Percentiles rank a stretch among this genome's conserved stretches.
Evolutionary conservation across 2,329 filamentous ascomycete genomes (phyloP).

Genomic region (Arthroderma sp.): DNA sequence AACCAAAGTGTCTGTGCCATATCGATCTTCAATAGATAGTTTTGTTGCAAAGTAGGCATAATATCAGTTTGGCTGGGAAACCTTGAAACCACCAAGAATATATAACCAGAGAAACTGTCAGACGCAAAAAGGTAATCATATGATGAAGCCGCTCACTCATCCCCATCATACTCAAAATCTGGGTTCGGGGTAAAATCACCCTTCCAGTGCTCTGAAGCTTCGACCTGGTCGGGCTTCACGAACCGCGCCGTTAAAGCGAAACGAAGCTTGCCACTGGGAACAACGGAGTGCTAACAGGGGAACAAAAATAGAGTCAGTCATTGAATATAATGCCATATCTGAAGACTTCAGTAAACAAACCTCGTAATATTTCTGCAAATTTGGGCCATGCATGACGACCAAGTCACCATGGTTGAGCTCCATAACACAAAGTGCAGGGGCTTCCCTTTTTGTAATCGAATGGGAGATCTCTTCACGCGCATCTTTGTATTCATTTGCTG

Average conservation of each 20-base stretch:
- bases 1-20: too few species aligned
- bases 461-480: slow-evolving; percentile 17
- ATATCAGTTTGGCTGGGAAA: too few species aligned
- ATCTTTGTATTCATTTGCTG: slow-evolving; percentile 12
- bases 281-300: slow-evolving; percentile 28
- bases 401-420: slow-evolving; percentile 44
- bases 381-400: slow-evolving; percentile 44
- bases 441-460: slow-evolving; percentile 15
- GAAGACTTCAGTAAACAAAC: slow-evolving; percentile 12
- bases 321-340: background rate
- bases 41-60: too few species aligned
- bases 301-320: background rate
- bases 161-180: slow-evolving; percentile 12
- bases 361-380: slow-evolving; percentile 44
- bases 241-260: slow-evolving; percentile 39
- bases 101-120: too few species aligned
- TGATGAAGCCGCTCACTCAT: slow-evolving; percentile 5
- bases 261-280: slow-evolving; percentile 30
- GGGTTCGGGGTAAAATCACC: slow-evolving; percentile 9
- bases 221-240: slow-evolving; percentile 29
- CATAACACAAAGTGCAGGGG: slow-evolving; percentile 28
- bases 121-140: too few species aligned
- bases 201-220: slow-evolving; percentile 10
- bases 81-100: too few species aligned
- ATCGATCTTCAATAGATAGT: too few species aligned